Evolutionary conservation across 169 alveolate genomes (phyloP), one percentile per base, ranked within the genome.

Genomic region (Plasmodium sp.): DNA sequence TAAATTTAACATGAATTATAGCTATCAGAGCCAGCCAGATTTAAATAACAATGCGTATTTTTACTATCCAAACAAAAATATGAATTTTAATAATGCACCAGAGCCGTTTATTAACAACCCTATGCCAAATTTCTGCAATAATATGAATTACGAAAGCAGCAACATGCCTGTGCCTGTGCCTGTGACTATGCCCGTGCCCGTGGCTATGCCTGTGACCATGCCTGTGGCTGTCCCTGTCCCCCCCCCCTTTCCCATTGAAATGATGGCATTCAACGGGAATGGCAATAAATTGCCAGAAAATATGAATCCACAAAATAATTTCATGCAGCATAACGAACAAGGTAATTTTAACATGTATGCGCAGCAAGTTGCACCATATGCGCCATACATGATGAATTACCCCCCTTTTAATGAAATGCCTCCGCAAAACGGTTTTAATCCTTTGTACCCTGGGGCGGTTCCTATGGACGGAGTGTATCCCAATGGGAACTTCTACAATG

Each of bases 381-480:
- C 85, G 7, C 83, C 43, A 45, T 90, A 90, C 58, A 79, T 90
- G 83, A 75, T 75, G 91, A 90, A 80, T 34, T 77, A 33, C 27
- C 83, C 94, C 48, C 83, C 94, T 58, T 75, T 75, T 85, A 83
- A 83, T 83, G 92, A 62, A 62, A 54, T 58, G 84, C 16, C 75
- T 16, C 41, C 84, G 22, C 91, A 80, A 74, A 90, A 90, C 39
- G 74, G 83, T 90, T 62, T 80, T 34, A 90, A 90, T 39, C 39
- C 79, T 80, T 18, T 90, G 83, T 80, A 79, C 73, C 73, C 82
- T 18, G 84, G 77, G 34, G 74, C 72, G 22, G 14, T 43, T 45
- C 91, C 91, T 39, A 90, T 90, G 94, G 94, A 90, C 39, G 48
- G 83, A 22, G 33, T 80, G 18, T 90, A 58, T 41, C 90, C 72